Evolutionary conservation across 495 filamentous ascomycete genomes (phyloP), one percentile per base, ranked within the genome.

Genomic region (Antarctomyces pellizariae): DNA sequence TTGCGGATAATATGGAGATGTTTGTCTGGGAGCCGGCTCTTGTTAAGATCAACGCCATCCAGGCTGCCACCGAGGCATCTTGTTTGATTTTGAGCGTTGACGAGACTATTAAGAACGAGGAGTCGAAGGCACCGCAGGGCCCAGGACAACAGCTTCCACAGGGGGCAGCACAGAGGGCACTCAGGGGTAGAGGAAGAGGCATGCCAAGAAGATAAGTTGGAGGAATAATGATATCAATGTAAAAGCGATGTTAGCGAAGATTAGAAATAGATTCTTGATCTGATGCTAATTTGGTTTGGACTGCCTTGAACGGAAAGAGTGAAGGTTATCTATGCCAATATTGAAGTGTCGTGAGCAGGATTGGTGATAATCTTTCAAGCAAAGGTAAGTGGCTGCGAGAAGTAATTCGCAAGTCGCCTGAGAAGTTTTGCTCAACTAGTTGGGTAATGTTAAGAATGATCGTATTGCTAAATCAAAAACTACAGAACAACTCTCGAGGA

Each of bases 21-120:
- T 95, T 93, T 47, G 86, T 97, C 15, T 97, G 86, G 86, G 86
- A 97, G 49, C 86, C 86, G 5, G 71, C 71, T 33, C 56, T 92
- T 31, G 80, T 97, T 33, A 97, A 97, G 74, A 64, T 91, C 33
- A 97, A 97, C 46, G 86, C 86, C 31, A 75, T 97, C 35, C 82
- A 92, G 51, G 82, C 86, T 10, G 86, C 86, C 14, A 82, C 82
- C 23, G 86, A 93, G 54, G 86, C 86, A 6, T 68, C 71, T 30
- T 97, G 86, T 55, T 50, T 95, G 61, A 93, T 97, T 35, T 52
- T 97, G 47, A 75, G 76, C 37, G 84, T 97, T 19, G 84, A 97
- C 46, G 84, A 97, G 65, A 93, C 84, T 10, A 92, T 97, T 48
- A 77, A 71, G 49, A 97, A 93, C 52, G 75, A 97, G 56, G 78